Conservation (phyloP, 2,329 filamentous ascomycete species). For the Aureobasidium uvarum region DNA sequence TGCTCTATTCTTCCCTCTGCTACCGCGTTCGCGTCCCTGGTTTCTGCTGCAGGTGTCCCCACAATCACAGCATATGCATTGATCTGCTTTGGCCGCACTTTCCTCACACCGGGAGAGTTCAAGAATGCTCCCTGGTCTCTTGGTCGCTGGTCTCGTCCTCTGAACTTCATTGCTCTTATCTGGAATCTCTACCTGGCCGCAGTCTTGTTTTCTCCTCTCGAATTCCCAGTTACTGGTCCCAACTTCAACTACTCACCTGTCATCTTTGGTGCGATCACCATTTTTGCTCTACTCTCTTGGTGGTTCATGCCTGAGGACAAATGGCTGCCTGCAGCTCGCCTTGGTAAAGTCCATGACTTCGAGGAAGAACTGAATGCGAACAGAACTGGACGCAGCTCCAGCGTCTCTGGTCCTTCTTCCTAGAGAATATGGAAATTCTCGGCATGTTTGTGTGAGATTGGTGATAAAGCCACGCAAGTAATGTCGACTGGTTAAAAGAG, state of each 20-base stretch:
- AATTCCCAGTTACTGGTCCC: slow-evolving; percentile 39
- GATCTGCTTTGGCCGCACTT: slow-evolving; percentile 44
- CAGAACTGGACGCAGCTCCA: slow-evolving; percentile 24
- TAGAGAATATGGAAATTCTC: background rate
- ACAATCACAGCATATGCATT: slow-evolving; percentile 46
- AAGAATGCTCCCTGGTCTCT: slow-evolving; percentile 41
- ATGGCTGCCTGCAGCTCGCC: slow-evolving; percentile 39
- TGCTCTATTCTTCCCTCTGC: slow-evolving; percentile 59
- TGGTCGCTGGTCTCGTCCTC: slow-evolving; percentile 39
- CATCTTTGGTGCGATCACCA: slow-evolving; percentile 43
- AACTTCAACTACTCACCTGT: slow-evolving; percentile 42
- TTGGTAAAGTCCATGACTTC: slow-evolving; percentile 37
- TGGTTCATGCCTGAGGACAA: slow-evolving; percentile 40
- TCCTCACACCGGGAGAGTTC: slow-evolving; percentile 42
- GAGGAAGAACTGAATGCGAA: slow-evolving; percentile 32
- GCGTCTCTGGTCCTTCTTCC: slow-evolving; percentile 7
- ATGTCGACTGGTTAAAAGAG: too few species aligned
- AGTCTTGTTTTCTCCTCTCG: slow-evolving; percentile 42
- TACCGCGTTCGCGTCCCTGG: slow-evolving; percentile 42
- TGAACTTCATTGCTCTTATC: slow-evolving; percentile 40
- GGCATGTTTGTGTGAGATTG: background rate
- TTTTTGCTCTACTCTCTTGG: slow-evolving; percentile 41
- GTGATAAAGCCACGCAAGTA: slow-evolving; percentile 6
- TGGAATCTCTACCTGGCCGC: slow-evolving; percentile 43
- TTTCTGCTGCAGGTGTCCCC: slow-evolving; percentile 43